Base-by-base conservation (phyloP, 208 protist genomes). In the Crithidia acanthocephali region DNA sequence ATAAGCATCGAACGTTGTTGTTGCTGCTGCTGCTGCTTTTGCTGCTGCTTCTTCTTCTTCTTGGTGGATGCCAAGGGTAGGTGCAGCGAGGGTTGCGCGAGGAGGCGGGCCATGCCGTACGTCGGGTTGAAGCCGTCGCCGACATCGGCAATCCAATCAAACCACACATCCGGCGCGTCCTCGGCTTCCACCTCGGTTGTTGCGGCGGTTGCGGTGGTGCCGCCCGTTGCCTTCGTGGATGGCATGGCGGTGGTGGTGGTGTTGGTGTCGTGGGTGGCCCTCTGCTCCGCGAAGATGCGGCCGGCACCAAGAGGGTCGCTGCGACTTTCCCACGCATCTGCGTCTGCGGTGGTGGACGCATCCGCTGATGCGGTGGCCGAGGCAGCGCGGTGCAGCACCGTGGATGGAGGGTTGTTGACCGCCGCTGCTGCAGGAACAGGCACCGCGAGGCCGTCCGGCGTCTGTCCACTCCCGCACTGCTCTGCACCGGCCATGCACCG, bases 101-200 rank as follows among this genome's bases (percentile, higher is more conserved):
- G 53, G 33, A 94, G 59, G 0, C 87, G 87, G 1, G 92, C 89
- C 71, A 96, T 85, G 40, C 84, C 84, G 71, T 94, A 96, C 2
- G 92, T 95, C 0, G 89, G 78, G 74, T 96, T 94, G 74, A 94
- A 96, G 51, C 92, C 92, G 52, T 96, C 92, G 2, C 92, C 92
- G 33, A 94, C 82, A 47, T 95, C 92, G 5, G 84, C 89, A 47
- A 95, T 82, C 79, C 88, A 94, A 68, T 96, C 92, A 57, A 96
- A 94, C 86, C 84, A 93, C 18, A 94, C 81, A 67, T 92, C 87
- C 1, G 62, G 68, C 10, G 67, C 45, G 11, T 60, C 25, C 27
- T 22, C 57, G 15, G 25, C 42, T 10, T 22, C 62, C 28, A 52
- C 42, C 42, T 28, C 40, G 5, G 6, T 11, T 40, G 35, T 11